These are phyloP conservation scores for Hebeloma cylindrosporum DNA, from an alignment of 768 basidiomycete species.

Conservation along the genomic window DNA sequence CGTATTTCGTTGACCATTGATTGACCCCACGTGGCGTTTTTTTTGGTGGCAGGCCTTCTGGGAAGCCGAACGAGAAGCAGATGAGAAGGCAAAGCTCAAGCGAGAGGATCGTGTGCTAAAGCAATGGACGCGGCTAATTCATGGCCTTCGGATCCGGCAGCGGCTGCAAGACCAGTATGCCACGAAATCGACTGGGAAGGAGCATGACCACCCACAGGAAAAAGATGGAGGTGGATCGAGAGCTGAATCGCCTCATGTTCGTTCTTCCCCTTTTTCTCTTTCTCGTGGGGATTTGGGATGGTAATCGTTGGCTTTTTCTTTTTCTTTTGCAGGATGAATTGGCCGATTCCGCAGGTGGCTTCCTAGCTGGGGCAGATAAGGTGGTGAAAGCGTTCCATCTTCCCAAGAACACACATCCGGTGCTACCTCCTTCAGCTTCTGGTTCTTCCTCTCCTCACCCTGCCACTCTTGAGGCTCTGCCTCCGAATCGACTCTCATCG, in stretches of 20 bases:
- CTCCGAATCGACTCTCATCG: too few relatives aligned
- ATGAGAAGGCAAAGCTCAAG: constrained; percentile 74
- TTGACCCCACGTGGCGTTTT: constrained; percentile 8
- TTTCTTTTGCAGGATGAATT: constrained; percentile 19
- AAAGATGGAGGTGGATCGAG: constrained; percentile 16
- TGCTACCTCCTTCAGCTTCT: constrained; percentile 19
- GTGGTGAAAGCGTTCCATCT: constrained; percentile 74
- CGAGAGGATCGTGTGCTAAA: constrained; percentile 79
- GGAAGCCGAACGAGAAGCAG: constrained; percentile 75
- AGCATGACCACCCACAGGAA: constrained; percentile 4
- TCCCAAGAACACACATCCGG: constrained; percentile 53
- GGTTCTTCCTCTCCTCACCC: constrained; percentile 3
- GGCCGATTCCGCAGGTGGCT: constrained; percentile 53
- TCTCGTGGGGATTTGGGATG: not conserved
- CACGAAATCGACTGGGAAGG: constrained; percentile 24
- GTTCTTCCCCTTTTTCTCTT: constrained; percentile 8
- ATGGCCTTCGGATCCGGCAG: constrained; percentile 83
- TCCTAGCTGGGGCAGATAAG: constrained; percentile 66
- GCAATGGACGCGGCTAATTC: constrained; percentile 85
- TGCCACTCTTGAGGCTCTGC: too few relatives aligned
- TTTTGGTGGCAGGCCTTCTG: constrained; percentile 67
- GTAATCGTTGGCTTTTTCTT: constrained; percentile 3
- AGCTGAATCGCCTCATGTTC: constrained; percentile 17
- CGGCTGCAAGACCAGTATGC: constrained; percentile 81
- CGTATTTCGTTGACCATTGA: not conserved